Conservation (phyloP, 106 monocot genomes). For the Acorus calamus region DNA sequence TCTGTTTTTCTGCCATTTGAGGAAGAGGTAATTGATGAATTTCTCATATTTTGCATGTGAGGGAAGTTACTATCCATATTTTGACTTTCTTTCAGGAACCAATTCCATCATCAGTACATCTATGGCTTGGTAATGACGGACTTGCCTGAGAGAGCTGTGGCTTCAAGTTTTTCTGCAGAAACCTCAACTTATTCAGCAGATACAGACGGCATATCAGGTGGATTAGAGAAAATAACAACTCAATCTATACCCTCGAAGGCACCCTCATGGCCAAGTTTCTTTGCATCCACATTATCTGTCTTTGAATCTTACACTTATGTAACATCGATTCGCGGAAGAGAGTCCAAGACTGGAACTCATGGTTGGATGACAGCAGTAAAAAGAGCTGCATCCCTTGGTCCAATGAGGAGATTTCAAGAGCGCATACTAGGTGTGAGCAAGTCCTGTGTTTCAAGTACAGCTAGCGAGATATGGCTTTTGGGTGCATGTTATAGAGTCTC, state of each 20-base stretch:
- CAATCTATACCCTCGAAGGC: slow-evolving; percentile 25
- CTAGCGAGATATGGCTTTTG: slow-evolving; percentile 82
- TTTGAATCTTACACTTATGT: slow-evolving; percentile 29
- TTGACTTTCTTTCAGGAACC: too few relatives aligned
- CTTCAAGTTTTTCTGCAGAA: slow-evolving; percentile 39
- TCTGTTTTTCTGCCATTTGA: too few relatives aligned
- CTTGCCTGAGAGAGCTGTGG: slow-evolving; percentile 56
- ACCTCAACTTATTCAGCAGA: slow-evolving; percentile 28
- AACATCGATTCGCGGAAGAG: slow-evolving; percentile 24
- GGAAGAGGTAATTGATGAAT: too few relatives aligned
- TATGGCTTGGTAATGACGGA: slow-evolving; percentile 64
- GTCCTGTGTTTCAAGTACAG: slow-evolving; percentile 45
- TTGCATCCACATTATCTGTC: slow-evolving; percentile 48
- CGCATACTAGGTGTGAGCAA: slow-evolving; percentile 46
- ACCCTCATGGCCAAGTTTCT: slow-evolving; percentile 39
- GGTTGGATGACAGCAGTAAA: slow-evolving; percentile 56
- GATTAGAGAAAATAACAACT: slow-evolving; percentile 21
- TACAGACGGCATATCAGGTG: slow-evolving; percentile 5
- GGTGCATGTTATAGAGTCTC: slow-evolving; percentile 62
- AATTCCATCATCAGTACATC: slow-evolving; percentile 1
- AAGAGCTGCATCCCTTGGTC: slow-evolving; percentile 32
- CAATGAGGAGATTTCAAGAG: slow-evolving; percentile 80
- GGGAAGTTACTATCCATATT: too few relatives aligned
- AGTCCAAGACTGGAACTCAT: slow-evolving; percentile 32
- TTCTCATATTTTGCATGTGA: too few relatives aligned